Percentiles rank a stretch among this genome's conserved stretches.
Conservation (phyloP, 2,329 filamentous ascomycete genomes). For the Penicillium carneum region DNA sequence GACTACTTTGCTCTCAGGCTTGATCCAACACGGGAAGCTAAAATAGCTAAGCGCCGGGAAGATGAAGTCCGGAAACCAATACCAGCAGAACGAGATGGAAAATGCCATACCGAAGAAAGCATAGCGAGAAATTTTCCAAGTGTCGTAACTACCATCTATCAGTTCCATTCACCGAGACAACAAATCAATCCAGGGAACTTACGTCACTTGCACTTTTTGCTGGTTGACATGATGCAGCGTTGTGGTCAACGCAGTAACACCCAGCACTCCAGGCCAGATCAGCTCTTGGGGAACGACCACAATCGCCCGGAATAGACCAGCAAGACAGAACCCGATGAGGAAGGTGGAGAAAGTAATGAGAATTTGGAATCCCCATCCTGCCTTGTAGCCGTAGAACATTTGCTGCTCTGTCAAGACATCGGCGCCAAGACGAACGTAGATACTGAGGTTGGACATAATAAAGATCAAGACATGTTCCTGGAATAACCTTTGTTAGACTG, state of each 20-base stretch:
- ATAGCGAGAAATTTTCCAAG: constrained; percentile 48
- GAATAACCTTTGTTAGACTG: not conserved
- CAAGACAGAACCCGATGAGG: constrained; percentile 66
- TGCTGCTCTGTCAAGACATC: constrained; percentile 41
- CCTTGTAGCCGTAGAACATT: constrained; percentile 38
- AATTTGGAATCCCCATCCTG: constrained; percentile 40
- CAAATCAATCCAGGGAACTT: constrained; percentile 28
- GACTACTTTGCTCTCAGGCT: constrained; percentile 35
- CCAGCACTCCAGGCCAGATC: constrained; percentile 63
- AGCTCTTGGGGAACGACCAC: constrained; percentile 63
- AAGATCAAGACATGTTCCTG: constrained; percentile 39
- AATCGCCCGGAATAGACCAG: constrained; percentile 69
- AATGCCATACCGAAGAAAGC: constrained; percentile 35
- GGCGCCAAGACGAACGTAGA: constrained; percentile 39
- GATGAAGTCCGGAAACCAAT: constrained; percentile 44
- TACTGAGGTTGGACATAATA: constrained; percentile 42
- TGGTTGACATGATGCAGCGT: constrained; percentile 70
- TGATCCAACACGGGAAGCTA: constrained; percentile 42
- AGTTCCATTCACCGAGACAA: constrained; percentile 42
- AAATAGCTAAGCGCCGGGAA: constrained; percentile 43
- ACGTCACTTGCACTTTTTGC: constrained; percentile 50
- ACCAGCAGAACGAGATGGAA: constrained; percentile 38
- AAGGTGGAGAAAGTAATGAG: constrained; percentile 69
- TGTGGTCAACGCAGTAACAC: constrained; percentile 70
- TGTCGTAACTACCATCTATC: constrained; percentile 50